phyloP scores from a whole-genome alignment of 768 basidiomycete species.

The Plicaturopsis crispa region DNA sequence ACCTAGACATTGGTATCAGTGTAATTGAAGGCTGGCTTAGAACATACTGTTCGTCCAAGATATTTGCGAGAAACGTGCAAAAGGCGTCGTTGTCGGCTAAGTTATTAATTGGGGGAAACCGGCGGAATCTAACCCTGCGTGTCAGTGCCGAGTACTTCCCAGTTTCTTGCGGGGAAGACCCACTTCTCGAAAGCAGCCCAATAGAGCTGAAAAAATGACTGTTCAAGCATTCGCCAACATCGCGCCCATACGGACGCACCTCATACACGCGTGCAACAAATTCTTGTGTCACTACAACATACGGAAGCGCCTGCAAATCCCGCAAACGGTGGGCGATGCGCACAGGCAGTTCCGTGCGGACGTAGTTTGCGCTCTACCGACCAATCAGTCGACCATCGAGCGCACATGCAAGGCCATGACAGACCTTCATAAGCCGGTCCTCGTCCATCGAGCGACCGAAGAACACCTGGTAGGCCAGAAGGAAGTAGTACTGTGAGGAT shows the following conservation, averaged over 20 bases:
- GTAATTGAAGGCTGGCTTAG: slow-evolving; percentile 2
- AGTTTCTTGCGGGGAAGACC: slow-evolving; percentile 3
- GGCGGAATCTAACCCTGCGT: slow-evolving; percentile 47
- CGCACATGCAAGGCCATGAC: slow-evolving; percentile 7
- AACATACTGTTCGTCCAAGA: slow-evolving; percentile 73
- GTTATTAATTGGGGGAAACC: slow-evolving; percentile 64
- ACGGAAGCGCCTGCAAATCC: slow-evolving; percentile 82
- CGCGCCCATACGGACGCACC: slow-evolving; percentile 31
- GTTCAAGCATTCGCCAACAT: slow-evolving; percentile 2
- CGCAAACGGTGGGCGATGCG: slow-evolving; percentile 83
- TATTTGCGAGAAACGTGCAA: slow-evolving; percentile 56
- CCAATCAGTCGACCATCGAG: background rate
- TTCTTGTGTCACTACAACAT: slow-evolving; percentile 81
- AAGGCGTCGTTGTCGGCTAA: slow-evolving; percentile 73
- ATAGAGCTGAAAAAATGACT: slow-evolving; percentile 50
- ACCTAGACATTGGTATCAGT: background rate
- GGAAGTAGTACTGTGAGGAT: background rate
- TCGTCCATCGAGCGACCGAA: slow-evolving; percentile 80
- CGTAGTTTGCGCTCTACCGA: slow-evolving; percentile 78
- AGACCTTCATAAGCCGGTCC: slow-evolving; percentile 69
- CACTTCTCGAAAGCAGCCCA: slow-evolving; percentile 86
- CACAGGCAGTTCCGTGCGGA: slow-evolving; percentile 82
- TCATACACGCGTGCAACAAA: slow-evolving; percentile 79
- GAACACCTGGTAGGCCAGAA: slow-evolving; percentile 49
- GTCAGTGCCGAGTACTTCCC: slow-evolving; percentile 3